phyloP scores from a whole-genome alignment of 2,329 filamentous ascomycete species.

The Triangularia setosa region DNA sequence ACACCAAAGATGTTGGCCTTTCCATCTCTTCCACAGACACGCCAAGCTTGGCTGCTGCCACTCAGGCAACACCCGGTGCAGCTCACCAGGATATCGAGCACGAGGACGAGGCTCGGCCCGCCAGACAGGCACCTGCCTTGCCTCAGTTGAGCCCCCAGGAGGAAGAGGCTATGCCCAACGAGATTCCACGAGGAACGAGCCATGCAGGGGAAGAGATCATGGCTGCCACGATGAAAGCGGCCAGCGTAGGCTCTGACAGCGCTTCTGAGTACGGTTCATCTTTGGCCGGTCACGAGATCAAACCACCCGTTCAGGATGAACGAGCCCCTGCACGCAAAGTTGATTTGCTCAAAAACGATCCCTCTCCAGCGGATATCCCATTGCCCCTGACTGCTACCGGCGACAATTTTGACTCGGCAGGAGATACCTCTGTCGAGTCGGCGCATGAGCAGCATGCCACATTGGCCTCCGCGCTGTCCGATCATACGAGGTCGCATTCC shows the following conservation, averaged over 20 bases:
- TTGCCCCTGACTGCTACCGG: neutral
- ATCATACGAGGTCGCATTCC: neutral
- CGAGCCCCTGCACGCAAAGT: neutral
- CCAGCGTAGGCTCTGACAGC: neutral
- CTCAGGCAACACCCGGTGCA: neutral
- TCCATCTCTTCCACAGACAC: too few species aligned
- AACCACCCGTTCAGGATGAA: neutral
- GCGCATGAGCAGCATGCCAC: neutral
- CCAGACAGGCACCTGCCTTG: neutral
- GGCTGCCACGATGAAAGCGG: neutral
- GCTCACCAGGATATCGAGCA: neutral
- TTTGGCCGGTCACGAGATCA: neutral
- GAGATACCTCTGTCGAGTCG: neutral
- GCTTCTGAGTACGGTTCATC: neutral
- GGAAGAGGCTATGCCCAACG: neutral
- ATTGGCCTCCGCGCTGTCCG: neutral
- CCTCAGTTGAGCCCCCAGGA: neutral
- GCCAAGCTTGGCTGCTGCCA: too few species aligned
- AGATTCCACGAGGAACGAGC: neutral
- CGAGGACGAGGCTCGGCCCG: neutral
- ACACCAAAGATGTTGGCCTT: too few species aligned
- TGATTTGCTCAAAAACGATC: neutral
- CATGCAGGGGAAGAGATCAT: neutral
- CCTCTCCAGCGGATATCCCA: neutral
- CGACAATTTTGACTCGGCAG: neutral